Conservation (phyloP, 2,329 filamentous ascomycete species). For the Ilyonectria robusta region DNA sequence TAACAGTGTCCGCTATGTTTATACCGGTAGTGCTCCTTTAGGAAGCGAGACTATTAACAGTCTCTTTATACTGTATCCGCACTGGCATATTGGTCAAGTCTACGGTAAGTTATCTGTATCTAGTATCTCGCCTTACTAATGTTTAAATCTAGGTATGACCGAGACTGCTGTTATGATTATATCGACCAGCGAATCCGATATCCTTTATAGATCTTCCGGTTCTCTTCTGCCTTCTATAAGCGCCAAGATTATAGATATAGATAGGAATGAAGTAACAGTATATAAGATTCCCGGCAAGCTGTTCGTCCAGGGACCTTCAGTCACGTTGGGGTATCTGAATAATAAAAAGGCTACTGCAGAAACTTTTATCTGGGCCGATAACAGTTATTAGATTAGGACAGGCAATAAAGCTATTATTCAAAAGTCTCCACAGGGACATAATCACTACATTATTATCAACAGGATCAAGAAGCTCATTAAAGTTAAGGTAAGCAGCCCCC, state of each 20-base stretch:
- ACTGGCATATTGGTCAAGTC: background rate
- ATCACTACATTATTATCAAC: background rate
- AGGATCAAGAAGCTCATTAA: background rate
- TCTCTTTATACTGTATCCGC: background rate
- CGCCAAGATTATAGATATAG: background rate
- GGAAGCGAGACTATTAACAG: background rate
- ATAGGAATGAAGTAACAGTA: background rate
- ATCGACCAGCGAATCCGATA: background rate
- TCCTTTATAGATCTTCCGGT: background rate
- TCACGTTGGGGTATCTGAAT: background rate
- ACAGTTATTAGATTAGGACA: background rate
- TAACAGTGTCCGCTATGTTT: constrained; percentile 30
- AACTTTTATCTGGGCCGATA: background rate
- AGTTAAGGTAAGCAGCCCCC: background rate
- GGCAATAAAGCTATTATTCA: background rate
- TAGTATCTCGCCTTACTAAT: background rate
- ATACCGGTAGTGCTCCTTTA: constrained; percentile 14
- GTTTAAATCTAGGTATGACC: background rate
- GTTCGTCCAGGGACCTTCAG: background rate
- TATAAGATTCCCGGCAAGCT: background rate
- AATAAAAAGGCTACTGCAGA: background rate
- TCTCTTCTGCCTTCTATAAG: background rate
- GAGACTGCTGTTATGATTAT: background rate
- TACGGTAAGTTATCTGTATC: background rate
- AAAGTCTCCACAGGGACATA: background rate